Evolutionary conservation across 2,329 filamentous ascomycete genomes (phyloP), one percentile per base, ranked within the genome.

Genomic region (Fusarium miscanthi): DNA sequence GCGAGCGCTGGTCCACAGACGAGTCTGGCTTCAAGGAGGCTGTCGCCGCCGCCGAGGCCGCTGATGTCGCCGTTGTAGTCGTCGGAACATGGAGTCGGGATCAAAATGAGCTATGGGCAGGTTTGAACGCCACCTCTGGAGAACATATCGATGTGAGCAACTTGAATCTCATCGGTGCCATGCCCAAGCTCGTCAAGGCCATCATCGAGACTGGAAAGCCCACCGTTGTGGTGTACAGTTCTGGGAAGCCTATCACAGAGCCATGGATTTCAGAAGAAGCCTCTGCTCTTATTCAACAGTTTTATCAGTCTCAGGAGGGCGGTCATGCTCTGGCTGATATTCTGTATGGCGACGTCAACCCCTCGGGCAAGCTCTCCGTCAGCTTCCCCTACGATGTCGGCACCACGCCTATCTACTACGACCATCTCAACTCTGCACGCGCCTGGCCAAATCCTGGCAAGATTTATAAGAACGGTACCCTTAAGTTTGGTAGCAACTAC

Each of bases 31-130:
- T 94, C 71, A 79, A 85, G 0, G 91, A 90, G 75, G 92, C 92
- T 11, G 80, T 94, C n/a, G 83, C 87, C 1, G 88, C 88, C 2
- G 91, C 91, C 3, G 83, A 90, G 74, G 86, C 86, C 14, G 91
- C 92, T 6, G 92, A 94, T 75, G 88, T 94, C 5, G 92, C 92
- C 10, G 86, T 94, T 9, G 91, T 94, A 0, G 85, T 94, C 1
- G 91, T 94, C 2, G 92, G 92, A 37, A 94, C 92, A 13, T 94
- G 92, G 92, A 90, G 89, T 31, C 87, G 92, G 53, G 92, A 94
- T 76, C 92, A 94, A 77, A 83, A 85, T 58, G 88, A 94, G 79
- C 87, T 94, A 6, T 94, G 91, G 92, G 80, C 83, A 62, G 90
- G 90, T 0, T 79, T 93, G 6, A 94, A 94, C 73, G 91, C 91